Base-by-base conservation (phyloP, 345 rosid species). In the Arabis alpina region DNA sequence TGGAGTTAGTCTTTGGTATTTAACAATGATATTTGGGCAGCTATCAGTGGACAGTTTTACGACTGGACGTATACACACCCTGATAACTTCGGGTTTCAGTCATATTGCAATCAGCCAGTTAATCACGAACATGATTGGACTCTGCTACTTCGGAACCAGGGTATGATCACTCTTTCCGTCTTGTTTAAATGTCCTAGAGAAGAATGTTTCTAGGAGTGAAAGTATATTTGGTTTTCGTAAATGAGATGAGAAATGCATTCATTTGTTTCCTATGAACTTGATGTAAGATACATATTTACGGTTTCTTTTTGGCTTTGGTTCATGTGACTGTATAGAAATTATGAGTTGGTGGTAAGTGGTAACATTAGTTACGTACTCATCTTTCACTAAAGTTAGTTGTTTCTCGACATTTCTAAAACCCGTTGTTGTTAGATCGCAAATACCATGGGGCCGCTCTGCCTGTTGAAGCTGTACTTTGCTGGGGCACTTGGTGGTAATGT, bases 61-160 rank as follows among this genome's bases (percentile, higher is more conserved):
- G 76, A 66, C 56, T 56, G 90, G 93, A 23, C 86, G 77, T 48
- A 14, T 90, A 68, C 92, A 88, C 76, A 87, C 87, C 1, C 53
- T 87, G 70, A 71, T 90, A 79, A 90, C 96, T 65, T 83, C 85
- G 41, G 96, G 96, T 30, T 88, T 93, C 84, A 86, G 89, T 76
- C 86, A 93, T 80, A 41, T 76, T 65, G 82, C 63, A 50, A 9
- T 14, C 24, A 83, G 32, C 65, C 87, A 86, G 64, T 37, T 84
- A 57, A n/a, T 79, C 19, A 63, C 76, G 13, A 93, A 90, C 84
- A 90, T 90, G 95, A 47, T 88, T 57, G 95, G 87, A 54, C 90
- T 90, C 68, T 88, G 79, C 88, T 88, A 88, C 86, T 93, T 93
- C 4, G 93, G 96, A 47, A 60, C 69, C 53, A 81, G 66, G 78